A percentile compares a stretch with the other conserved stretches of the same genome.
These are phyloP conservation scores for Tuber umbilicatum DNA, from an alignment of 495 filamentous ascomycete species.

Conservation along the genomic window DNA sequence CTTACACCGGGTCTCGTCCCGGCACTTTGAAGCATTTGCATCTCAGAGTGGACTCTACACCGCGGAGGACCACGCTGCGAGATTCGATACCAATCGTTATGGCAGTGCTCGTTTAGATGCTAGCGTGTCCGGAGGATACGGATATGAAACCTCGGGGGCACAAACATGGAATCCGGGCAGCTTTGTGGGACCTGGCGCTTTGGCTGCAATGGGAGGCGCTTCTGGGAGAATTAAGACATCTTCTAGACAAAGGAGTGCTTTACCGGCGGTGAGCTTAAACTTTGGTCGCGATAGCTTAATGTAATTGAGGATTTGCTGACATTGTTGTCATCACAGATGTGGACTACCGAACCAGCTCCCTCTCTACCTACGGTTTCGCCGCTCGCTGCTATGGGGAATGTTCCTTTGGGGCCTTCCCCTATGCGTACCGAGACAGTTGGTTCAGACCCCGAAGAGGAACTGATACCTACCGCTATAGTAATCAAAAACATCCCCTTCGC, in stretches of 20 bases:
- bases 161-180: constrained; percentile 62
- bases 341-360: constrained; percentile 55
- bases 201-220: constrained; percentile 52
- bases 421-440: constrained; percentile 51
- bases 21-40: constrained; percentile 61
- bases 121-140: constrained; percentile 49
- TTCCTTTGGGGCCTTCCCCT: constrained; percentile 49
- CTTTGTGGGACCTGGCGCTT: constrained; percentile 50
- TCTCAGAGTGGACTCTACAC: constrained; percentile 55
- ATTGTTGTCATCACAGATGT: constrained; percentile 45
- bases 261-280: constrained; percentile 53
- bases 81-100: constrained; percentile 55
- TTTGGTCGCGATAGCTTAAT: neutral
- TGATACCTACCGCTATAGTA: constrained; percentile 96
- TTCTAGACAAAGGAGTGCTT: constrained; percentile 50
- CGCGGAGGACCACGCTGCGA: constrained; percentile 54
- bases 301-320: constrained; percentile 21
- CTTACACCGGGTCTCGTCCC: constrained; percentile 59
- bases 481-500: constrained; percentile 99
- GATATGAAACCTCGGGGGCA: constrained; percentile 57
- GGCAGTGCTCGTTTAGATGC: constrained; percentile 53
- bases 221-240: constrained; percentile 55
- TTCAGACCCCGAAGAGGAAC: constrained; percentile 61
- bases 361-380: constrained; percentile 48
- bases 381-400: constrained; percentile 52